A percentile compares a stretch with the other conserved stretches of the same genome.
phyloP scores from a whole-genome alignment of 2,329 filamentous ascomycete genomes.

The Ascosphaera pollenicola region DNA sequence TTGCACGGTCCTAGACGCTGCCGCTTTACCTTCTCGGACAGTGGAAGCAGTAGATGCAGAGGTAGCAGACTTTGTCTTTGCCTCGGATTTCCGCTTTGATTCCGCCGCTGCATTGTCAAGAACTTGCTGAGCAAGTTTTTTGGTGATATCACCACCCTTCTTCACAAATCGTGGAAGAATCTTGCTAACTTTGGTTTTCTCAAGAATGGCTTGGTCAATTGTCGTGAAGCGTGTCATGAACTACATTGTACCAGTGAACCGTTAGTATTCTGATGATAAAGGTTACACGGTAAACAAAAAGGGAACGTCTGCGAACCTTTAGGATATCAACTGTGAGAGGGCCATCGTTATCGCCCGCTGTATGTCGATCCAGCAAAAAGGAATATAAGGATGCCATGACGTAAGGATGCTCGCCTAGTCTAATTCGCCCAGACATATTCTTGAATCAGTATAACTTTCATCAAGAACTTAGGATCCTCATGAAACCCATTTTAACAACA shows the following conservation, averaged over 20 bases:
- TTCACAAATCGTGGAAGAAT: conserved; percentile 34
- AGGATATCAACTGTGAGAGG: conserved; percentile 22
- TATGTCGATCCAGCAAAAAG: conserved; percentile 26
- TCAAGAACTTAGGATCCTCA: too few relatives aligned
- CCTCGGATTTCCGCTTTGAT: conserved; percentile 22
- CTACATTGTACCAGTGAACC: conserved; percentile 16
- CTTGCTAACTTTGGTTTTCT: conserved; percentile 38
- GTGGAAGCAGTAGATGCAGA: too few relatives aligned
- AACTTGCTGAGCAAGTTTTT: conserved; percentile 32
- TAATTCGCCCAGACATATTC: conserved; percentile 6
- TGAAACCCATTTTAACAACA: too few relatives aligned
- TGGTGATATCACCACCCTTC: conserved; percentile 33
- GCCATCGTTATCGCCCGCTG: conserved; percentile 25
- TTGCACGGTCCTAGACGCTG: too few relatives aligned
- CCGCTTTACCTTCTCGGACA: too few relatives aligned
- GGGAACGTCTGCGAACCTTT: conserved; percentile 15
- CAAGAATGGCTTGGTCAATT: conserved; percentile 33
- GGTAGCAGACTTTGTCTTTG: background rate
- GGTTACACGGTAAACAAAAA: background rate
- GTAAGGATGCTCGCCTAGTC: conserved; percentile 27
- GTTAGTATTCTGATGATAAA: background rate
- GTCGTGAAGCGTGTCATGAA: conserved; percentile 33
- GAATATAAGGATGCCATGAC: conserved; percentile 25
- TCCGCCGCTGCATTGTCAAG: conserved; percentile 24
- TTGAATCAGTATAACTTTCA: too few relatives aligned